These are phyloP conservation scores for Coprinopsis cinerea DNA, from an alignment of 768 basidiomycete species.

Conservation along the genomic window DNA sequence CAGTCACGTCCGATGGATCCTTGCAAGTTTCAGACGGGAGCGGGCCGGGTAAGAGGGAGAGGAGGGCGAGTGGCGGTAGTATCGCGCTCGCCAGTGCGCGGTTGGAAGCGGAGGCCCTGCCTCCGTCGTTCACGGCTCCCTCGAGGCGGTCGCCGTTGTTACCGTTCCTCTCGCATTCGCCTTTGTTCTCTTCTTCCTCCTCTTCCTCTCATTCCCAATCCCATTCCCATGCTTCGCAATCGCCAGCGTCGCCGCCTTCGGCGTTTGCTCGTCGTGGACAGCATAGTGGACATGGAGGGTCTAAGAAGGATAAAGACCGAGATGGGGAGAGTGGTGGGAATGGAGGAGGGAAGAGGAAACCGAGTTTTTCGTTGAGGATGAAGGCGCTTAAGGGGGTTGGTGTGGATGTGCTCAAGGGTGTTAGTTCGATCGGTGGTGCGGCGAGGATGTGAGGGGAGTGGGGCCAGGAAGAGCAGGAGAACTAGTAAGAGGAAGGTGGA, in stretches of 20 bases:
- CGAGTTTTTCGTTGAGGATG: neutral
- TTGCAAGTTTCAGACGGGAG: neutral
- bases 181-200: neutral
- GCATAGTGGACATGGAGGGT: neutral
- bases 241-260: neutral
- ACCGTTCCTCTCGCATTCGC: neutral
- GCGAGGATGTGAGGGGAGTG: neutral
- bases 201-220: too few species aligned
- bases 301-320: neutral
- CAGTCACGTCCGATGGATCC: too few species aligned
- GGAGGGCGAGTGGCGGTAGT: neutral
- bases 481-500: too few species aligned
- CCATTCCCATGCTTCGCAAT: neutral
- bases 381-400: neutral
- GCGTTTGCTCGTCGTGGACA: neutral
- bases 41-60: neutral
- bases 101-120: too few species aligned
- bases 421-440: neutral
- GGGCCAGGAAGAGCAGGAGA: too few species aligned
- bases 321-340: neutral
- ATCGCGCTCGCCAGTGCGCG: neutral
- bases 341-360: neutral
- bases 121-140: too few species aligned
- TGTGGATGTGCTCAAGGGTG: conserved; percentile 1
- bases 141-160: neutral